Base-by-base conservation (phyloP, 441 rosid genomes). In the Daphne laureola region DNA sequence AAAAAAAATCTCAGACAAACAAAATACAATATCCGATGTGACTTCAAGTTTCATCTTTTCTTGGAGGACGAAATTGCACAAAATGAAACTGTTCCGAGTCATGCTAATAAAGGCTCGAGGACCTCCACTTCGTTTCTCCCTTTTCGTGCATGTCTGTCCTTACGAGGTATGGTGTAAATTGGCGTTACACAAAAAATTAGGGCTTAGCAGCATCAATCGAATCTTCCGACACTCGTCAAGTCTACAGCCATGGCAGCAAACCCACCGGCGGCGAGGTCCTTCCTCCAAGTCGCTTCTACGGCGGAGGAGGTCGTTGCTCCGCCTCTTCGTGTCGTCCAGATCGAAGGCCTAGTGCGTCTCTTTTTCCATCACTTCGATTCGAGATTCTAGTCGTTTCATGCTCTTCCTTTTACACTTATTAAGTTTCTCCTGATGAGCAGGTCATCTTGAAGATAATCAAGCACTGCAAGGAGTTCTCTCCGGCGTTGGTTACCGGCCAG, bases 391-490 rank as follows among this genome's bases (percentile, higher is more conserved):
- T 11, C 54, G 43, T 27, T 40, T 5, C 50, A 23, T 66, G 53
- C 15, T 6, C 23, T 21, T 25, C 17, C 11, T 56, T 25, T 8
- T 4, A 14, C 15, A n/a, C 9, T 18, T 14, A 0, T 43, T 23
- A 42, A 1, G 25, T 21, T 49, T 31, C 18, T 26, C n/a, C 6
- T 5, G 7, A 2, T 1, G 15, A 51, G 46, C 78, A 92, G 98
- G 96, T 68, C 59, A 75, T 92, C 62, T 46, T 92, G 44, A 91
- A 91, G 80, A 91, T 91, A 59, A 88, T 91, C 70, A 91, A 91
- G 53, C 98, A 91, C 45, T 91, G 98, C 87, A 86, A 88, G 65
- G 98, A 88, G 61, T 88, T 91, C 68, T 77, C 98, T 4, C 98
- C 98, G 0, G 75, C 96, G 12, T 71, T 91, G 27, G 98, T 91